These are phyloP conservation scores for Musa beccarii DNA, from an alignment of 176 grass and related monocot genomes.

Conservation along the genomic window DNA sequence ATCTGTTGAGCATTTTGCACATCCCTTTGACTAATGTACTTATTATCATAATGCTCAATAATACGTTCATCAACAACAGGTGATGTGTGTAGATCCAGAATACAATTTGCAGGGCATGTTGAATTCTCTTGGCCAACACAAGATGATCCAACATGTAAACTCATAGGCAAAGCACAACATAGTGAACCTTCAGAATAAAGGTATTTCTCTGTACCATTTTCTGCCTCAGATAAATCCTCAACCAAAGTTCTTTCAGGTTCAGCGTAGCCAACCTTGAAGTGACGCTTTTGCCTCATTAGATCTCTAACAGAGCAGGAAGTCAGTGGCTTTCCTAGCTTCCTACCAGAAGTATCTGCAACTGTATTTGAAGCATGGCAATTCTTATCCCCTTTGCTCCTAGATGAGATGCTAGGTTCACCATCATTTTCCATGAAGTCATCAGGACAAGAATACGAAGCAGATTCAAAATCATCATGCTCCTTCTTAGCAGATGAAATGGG, in stretches of 20 bases:
- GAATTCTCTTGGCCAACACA: not conserved
- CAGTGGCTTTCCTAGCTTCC: conserved; percentile 25
- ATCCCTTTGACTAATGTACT: not conserved
- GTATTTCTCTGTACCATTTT: not conserved
- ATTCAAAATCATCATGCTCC: conserved; percentile 25
- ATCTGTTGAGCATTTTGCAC: not conserved
- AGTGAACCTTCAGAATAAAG: conserved; percentile 19
- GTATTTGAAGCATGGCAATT: conserved; percentile 22
- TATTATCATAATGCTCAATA: not conserved
- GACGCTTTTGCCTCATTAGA: conserved; percentile 69
- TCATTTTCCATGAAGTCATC: conserved; percentile 15
- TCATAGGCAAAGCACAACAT: conserved; percentile 14
- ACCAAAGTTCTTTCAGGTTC: conserved; percentile 43
- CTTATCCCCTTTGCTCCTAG: conserved; percentile 26
- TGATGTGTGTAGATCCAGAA: not conserved
- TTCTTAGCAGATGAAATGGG: conserved; percentile 52
- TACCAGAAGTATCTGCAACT: conserved; percentile 33
- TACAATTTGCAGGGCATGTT: not conserved
- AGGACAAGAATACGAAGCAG: conserved; percentile 26
- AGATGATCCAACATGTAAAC: conserved; percentile 23
- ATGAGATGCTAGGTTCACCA: conserved; percentile 19
- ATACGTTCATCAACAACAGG: not conserved
- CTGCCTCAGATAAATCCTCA: conserved; percentile 22
- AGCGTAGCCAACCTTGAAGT: conserved; percentile 38
- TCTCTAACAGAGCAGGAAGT: conserved; percentile 60